Evolutionary conservation across 1,284 basidiomycete genomes (phyloP).

Genomic region (Microbotryum violaceum): DNA sequence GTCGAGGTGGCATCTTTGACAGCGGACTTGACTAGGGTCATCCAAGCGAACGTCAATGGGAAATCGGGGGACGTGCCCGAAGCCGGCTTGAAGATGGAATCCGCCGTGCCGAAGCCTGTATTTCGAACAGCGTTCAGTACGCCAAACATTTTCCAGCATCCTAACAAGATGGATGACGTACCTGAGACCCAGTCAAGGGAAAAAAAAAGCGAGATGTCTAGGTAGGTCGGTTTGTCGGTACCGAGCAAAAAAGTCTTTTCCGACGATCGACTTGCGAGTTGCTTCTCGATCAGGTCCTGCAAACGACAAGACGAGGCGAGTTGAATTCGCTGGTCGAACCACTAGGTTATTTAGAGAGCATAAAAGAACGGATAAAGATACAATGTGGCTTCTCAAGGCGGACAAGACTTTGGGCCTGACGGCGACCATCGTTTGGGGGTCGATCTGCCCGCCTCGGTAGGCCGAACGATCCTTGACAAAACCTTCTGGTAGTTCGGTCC

Average conservation of each 20-base stretch:
- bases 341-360: not conserved
- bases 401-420: not conserved
- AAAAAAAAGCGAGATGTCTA: slow-evolving; percentile 22
- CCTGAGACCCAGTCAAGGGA: slow-evolving; percentile 13
- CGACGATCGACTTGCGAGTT: not conserved
- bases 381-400: slow-evolving; percentile 4
- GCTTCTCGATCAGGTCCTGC: slow-evolving; percentile 9
- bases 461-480: slow-evolving; percentile 15
- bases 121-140: no score
- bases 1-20: not conserved
- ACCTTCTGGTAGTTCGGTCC: slow-evolving; percentile 13
- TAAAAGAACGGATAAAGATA: not conserved
- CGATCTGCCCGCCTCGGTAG: slow-evolving; percentile 6
- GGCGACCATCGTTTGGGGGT: slow-evolving; percentile 5
- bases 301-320: not conserved
- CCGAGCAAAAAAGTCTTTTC: slow-evolving; percentile 8
- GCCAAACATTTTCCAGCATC: no score
- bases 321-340: not conserved
- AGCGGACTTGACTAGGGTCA: not conserved
- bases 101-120: slow-evolving; percentile 6
- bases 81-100: not conserved
- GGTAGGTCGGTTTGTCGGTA: slow-evolving; percentile 11
- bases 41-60: not conserved
- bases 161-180: no score
- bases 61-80: not conserved